A percentile compares a stretch with the other conserved stretches of the same genome.
Evolutionary conservation across 345 rosid species (phyloP).

Genomic region (Eucalyptus tenuipes): DNA sequence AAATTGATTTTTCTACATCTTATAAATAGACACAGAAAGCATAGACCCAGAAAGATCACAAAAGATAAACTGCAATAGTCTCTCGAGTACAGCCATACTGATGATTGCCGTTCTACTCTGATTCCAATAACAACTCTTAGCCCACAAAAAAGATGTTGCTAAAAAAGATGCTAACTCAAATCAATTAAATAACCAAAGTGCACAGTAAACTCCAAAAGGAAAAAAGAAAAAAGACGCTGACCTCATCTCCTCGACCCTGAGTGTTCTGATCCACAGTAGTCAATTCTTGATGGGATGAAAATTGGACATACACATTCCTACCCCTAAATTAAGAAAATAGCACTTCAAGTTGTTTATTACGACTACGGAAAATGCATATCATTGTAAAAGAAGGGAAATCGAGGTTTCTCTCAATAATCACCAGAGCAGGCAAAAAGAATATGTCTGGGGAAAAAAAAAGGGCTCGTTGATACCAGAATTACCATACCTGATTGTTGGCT

Average conservation of each 20-base stretch:
- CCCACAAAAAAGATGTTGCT: background rate
- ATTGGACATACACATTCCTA: conserved; percentile 91
- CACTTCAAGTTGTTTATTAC: background rate
- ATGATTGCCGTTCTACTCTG: background rate
- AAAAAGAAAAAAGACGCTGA: conserved; percentile 15
- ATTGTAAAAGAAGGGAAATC: background rate
- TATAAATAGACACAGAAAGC: background rate
- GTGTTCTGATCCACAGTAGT: conserved; percentile 89
- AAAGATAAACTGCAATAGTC: background rate
- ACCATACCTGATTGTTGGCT: conserved; percentile 76
- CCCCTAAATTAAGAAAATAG: conserved; percentile 35
- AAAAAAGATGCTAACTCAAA: background rate
- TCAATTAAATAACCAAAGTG: background rate
- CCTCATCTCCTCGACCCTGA: conserved; percentile 97
- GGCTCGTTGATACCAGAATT: background rate
- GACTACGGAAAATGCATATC: too few relatives aligned
- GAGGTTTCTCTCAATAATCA: background rate
- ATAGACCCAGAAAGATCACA: background rate
- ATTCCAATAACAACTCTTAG: background rate
- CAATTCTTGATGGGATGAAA: conserved; percentile 98
- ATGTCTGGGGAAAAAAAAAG: background rate
- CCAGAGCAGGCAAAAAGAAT: background rate
- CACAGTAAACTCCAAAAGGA: background rate
- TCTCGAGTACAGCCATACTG: background rate
- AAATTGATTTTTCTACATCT: background rate